Evolutionary conservation across 495 filamentous ascomycete species (phyloP).

Genomic region (Bathelium albidoporum): DNA sequence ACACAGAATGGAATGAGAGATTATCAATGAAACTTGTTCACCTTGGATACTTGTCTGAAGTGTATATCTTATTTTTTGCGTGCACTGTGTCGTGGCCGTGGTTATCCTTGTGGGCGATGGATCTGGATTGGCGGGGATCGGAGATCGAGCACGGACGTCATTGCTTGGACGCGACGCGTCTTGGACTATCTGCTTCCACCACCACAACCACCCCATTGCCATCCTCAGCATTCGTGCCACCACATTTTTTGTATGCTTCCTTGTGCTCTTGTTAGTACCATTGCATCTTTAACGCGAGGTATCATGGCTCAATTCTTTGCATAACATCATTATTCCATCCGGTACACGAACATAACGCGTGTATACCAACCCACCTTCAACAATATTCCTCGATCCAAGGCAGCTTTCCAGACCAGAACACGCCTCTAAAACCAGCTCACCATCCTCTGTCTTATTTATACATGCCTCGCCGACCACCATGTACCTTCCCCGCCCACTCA

Average conservation of each 20-base stretch:
- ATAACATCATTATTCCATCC: conserved; percentile 1
- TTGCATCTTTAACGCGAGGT: neutral
- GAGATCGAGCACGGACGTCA: neutral
- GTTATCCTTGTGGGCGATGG: neutral
- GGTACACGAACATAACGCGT: neutral
- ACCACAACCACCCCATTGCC: neutral
- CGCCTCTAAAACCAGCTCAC: neutral
- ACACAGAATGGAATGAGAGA: neutral
- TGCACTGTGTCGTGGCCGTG: no score
- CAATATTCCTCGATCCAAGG: no score
- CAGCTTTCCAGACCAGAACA: no score
- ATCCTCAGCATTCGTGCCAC: neutral
- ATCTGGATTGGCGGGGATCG: neutral
- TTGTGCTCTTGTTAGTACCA: neutral
- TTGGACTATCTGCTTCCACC: neutral
- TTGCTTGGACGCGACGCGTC: conserved; percentile 1
- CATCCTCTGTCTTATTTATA: neutral
- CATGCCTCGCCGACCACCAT: conserved; percentile 37
- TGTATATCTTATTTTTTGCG: no score
- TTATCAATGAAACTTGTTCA: no score
- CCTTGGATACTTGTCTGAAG: no score
- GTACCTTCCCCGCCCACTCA: conserved; percentile 86
- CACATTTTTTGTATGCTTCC: neutral
- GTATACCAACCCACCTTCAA: neutral
- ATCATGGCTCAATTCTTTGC: neutral